These are phyloP conservation scores for Phytophthora crassamura DNA, from an alignment of 352 stramenopile genomes.

Conservation along the genomic window DNA sequence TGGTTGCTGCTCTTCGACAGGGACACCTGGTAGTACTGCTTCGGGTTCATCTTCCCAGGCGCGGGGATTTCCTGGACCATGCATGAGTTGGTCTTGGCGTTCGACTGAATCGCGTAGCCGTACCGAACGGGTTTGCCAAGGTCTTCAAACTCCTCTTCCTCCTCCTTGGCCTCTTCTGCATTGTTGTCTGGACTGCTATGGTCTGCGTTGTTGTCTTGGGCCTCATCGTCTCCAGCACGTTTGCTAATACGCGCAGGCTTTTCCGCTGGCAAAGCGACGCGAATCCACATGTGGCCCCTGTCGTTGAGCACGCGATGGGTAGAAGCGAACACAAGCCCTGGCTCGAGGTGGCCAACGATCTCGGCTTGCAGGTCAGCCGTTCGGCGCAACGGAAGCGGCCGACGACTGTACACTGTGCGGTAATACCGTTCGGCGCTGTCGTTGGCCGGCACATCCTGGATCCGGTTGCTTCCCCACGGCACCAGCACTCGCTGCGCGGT, in stretches of 20 bases:
- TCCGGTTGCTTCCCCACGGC: slow-evolving; percentile 53
- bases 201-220: slow-evolving; percentile 27
- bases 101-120: slow-evolving; percentile 79
- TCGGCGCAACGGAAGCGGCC: slow-evolving; percentile 60
- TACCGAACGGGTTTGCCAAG: slow-evolving; percentile 37
- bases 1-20: slow-evolving; percentile 30
- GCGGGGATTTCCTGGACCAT: slow-evolving; percentile 76
- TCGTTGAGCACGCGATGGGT: slow-evolving; percentile 59
- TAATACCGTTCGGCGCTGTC: slow-evolving; percentile 72
- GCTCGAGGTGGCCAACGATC: slow-evolving; percentile 60
- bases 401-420: slow-evolving; percentile 68
- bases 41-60: slow-evolving; percentile 64
- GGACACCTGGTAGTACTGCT: slow-evolving; percentile 61
- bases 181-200: slow-evolving; percentile 32
- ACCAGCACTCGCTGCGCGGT: slow-evolving; percentile 67
- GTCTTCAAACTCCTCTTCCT: slow-evolving; percentile 42
- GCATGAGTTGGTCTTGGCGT: slow-evolving; percentile 78
- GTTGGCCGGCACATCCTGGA: slow-evolving; percentile 35
- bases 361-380: slow-evolving; percentile 53
- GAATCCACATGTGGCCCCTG: slow-evolving; percentile 72
- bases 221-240: slow-evolving; percentile 1
- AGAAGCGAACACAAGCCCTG: slow-evolving; percentile 62
- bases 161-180: slow-evolving; percentile 44
- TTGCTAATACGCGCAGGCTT: slow-evolving; percentile 13
- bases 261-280: slow-evolving; percentile 45